phyloP scores from a whole-genome alignment of 225 moss, liverwort and hornwort species.

The Neckera pumila region DNA sequence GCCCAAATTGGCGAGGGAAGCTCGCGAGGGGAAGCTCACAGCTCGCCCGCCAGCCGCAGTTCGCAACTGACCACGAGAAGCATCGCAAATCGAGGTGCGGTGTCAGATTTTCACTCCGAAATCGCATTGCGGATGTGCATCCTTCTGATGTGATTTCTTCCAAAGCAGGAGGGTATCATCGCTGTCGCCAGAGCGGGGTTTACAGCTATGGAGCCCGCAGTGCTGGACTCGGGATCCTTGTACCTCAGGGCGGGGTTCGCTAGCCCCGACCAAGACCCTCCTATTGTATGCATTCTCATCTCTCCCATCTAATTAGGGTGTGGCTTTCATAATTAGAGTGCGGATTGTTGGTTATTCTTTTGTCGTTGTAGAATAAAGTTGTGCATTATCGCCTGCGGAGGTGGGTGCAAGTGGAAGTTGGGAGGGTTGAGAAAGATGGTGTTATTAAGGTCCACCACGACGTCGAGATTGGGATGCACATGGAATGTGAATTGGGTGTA shows the following conservation, averaged over 20 bases:
- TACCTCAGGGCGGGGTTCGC: conserved; percentile 86
- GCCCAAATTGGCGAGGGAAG: background rate
- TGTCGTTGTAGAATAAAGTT: background rate
- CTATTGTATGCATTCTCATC: conserved; percentile 37
- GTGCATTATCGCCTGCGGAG: background rate
- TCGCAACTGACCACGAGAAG: background rate
- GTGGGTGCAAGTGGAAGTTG: background rate
- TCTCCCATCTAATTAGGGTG: background rate
- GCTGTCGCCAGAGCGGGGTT: background rate
- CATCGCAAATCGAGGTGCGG: background rate
- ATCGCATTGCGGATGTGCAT: background rate
- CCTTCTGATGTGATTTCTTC: background rate
- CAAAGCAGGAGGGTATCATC: background rate
- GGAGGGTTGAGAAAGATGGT: background rate
- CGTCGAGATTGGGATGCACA: background rate
- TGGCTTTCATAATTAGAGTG: background rate
- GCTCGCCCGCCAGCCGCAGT: background rate
- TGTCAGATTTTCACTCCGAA: background rate
- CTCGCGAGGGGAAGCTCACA: background rate
- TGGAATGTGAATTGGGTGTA: background rate
- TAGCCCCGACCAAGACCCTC: conserved; percentile 80
- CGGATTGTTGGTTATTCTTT: background rate
- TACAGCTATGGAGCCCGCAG: conserved; percentile 83
- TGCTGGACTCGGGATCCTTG: conserved; percentile 80
- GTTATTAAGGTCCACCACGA: background rate